These are phyloP conservation scores for Termitomyces sp. DNA, from an alignment of 768 basidiomycete species.

Conservation along the genomic window DNA sequence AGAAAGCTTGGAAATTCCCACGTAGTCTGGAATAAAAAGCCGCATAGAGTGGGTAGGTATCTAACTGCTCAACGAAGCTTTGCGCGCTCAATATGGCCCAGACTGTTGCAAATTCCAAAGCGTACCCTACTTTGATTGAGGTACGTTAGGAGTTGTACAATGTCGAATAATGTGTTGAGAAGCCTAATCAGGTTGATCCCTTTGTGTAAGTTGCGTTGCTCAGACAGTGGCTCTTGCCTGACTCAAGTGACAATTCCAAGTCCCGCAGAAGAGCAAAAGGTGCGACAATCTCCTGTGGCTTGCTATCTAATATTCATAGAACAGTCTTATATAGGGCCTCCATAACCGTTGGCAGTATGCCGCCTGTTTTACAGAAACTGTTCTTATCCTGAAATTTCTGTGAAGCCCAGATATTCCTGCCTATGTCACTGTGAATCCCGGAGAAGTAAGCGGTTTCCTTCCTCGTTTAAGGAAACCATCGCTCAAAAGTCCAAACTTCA, in stretches of 20 bases:
- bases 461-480: background rate
- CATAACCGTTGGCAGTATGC: constrained; percentile 77
- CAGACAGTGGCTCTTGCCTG: background rate
- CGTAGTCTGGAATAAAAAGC: background rate
- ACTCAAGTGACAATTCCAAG: constrained; percentile 13
- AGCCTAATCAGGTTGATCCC: constrained; percentile 51
- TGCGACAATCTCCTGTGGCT: background rate
- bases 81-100: background rate
- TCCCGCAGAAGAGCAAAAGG: constrained; percentile 57
- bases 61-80: background rate
- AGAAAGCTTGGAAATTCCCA: background rate
- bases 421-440: constrained; percentile 55
- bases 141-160: constrained; percentile 24
- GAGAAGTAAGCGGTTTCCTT: constrained; percentile 32
- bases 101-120: constrained; percentile 54
- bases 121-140: constrained; percentile 54
- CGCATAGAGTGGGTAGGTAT: background rate
- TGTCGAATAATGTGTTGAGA: background rate
- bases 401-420: constrained; percentile 61
- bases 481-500: background rate
- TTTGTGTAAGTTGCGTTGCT: constrained; percentile 44
- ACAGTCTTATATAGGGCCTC: constrained; percentile 37
- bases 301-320: background rate
- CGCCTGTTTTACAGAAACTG: background rate
- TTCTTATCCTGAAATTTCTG: background rate